Evolutionary conservation across 495 filamentous ascomycete species (phyloP).

Genomic region (Aspergillus baeticus): DNA sequence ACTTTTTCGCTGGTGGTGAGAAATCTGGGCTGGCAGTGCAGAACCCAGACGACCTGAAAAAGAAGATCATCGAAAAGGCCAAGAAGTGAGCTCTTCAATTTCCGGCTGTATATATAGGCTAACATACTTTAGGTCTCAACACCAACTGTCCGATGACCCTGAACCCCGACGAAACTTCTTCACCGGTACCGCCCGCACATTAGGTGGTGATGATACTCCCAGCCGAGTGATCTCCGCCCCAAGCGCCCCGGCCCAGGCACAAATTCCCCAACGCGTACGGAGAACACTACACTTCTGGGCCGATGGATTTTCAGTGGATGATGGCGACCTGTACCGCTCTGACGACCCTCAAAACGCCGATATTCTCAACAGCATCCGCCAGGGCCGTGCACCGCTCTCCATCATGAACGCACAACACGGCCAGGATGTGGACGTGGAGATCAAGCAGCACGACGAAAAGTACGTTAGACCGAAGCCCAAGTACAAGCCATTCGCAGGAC

Average conservation of each 20-base stretch:
- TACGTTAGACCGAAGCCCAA: constrained; percentile 79
- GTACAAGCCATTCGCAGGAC: constrained; percentile 82
- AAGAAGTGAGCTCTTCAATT: constrained; percentile 56
- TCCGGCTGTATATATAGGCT: neutral
- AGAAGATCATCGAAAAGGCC: constrained; percentile 81
- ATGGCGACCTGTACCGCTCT: constrained; percentile 84
- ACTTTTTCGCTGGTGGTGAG: constrained; percentile 93
- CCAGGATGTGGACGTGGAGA: constrained; percentile 87
- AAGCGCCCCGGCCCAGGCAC: constrained; percentile 35
- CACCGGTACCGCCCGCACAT: constrained; percentile 76
- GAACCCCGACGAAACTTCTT: constrained; percentile 61
- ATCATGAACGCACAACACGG: constrained; percentile 84
- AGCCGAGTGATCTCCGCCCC: constrained; percentile 71
- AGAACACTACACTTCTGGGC: constrained; percentile 86
- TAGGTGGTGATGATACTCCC: constrained; percentile 86
- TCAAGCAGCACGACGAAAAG: constrained; percentile 82
- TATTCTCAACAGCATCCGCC: constrained; percentile 79
- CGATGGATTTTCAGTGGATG: constrained; percentile 93
- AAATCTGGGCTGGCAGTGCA: constrained; percentile 96
- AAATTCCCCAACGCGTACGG: constrained; percentile 51
- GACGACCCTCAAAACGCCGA: constrained; percentile 84
- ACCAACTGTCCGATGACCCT: constrained; percentile 56
- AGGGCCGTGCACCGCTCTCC: constrained; percentile 80
- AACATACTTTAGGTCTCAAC: constrained; percentile 50
- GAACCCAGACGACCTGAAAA: constrained; percentile 73